A percentile compares a stretch with the other conserved stretches of the same genome.
Evolutionary conservation across 2,329 filamentous ascomycete genomes (phyloP).

Genomic region (Aspergillus transmontanensis): DNA sequence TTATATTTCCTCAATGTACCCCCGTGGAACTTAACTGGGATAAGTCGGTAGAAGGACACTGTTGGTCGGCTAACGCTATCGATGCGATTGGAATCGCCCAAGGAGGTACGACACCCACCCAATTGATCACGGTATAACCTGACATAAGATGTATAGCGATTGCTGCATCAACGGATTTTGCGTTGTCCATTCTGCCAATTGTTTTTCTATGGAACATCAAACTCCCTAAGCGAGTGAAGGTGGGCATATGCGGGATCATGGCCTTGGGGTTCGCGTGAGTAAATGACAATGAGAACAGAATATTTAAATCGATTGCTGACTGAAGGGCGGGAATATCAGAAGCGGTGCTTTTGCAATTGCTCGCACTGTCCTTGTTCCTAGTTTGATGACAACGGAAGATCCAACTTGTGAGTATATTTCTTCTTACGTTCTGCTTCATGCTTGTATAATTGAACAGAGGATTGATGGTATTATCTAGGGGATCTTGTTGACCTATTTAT

Average conservation of each 20-base stretch:
- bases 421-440: neutral
- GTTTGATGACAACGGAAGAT: slow-evolving; percentile 3
- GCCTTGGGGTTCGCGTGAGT: slow-evolving; percentile 8
- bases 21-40: slow-evolving; percentile 7
- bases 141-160: neutral
- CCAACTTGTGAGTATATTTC: neutral
- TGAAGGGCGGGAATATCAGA: neutral
- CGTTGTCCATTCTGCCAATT: slow-evolving; percentile 5
- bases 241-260: slow-evolving; percentile 8
- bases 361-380: slow-evolving; percentile 3
- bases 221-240: slow-evolving; percentile 7
- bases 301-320: neutral
- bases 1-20: slow-evolving; percentile 9
- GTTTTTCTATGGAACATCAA: slow-evolving; percentile 7
- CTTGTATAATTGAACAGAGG: neutral
- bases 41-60: slow-evolving; percentile 1
- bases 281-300: too few species aligned
- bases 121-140: neutral
- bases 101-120: neutral
- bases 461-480: slow-evolving; percentile 1
- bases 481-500: slow-evolving; percentile 8
- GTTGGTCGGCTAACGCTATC: slow-evolving; percentile 2
- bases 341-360: slow-evolving; percentile 7
- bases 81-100: slow-evolving; percentile 7
- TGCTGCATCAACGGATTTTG: slow-evolving; percentile 4